Base-by-base conservation (phyloP, 2,329 filamentous ascomycete species). In the Colletotrichum sp. region DNA sequence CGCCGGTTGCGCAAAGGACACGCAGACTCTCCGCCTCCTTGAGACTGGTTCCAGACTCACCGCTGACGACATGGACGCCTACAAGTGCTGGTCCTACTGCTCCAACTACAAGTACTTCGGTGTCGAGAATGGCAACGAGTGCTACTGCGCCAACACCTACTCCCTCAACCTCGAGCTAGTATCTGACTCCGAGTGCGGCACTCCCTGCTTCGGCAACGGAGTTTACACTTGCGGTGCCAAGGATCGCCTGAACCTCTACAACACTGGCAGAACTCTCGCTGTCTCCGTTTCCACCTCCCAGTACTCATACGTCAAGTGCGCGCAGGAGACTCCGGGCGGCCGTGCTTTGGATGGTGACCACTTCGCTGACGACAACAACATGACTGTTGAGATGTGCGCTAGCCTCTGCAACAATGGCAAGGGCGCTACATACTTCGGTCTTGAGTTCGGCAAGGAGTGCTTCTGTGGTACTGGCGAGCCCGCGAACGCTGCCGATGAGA, bases 21-120 rank as follows among this genome's bases (percentile, higher is more conserved):
- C 79, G 9, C 70, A 79, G 10, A 68, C 68, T 6, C 77, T 78
- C 9, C 87, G 88, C 52, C 83, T 84, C 10, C 83, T 90, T 1
- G 65, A 68, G n/a, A 80, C 79, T 22, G 84, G 84, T 74, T 82
- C 85, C 69, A 76, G 83, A 34, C 85, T 85, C 62, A 84, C 86
- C 28, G 82, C 87, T 71, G 79, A 89, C 39, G 86, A 86, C n/a
- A 84, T 88, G 80, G 86, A 82, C 77, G 86, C 84, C 80, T 85
- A 84, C 65, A 86, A 85, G 26, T 91, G 90, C 79, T 84, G 90
- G 65, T 80, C 83, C 7, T 87, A 88, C 80, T 92, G 90, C 81
- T 82, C 86, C 9, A 78, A 24, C 36, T 36, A 18, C 34, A 32
- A 78, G 39, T 64, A 67, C 57, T 68, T 69, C 66, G 78, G 78